These are phyloP conservation scores for Kalmusia sp. DNA, from an alignment of 2,329 filamentous ascomycete genomes.

Conservation along the genomic window DNA sequence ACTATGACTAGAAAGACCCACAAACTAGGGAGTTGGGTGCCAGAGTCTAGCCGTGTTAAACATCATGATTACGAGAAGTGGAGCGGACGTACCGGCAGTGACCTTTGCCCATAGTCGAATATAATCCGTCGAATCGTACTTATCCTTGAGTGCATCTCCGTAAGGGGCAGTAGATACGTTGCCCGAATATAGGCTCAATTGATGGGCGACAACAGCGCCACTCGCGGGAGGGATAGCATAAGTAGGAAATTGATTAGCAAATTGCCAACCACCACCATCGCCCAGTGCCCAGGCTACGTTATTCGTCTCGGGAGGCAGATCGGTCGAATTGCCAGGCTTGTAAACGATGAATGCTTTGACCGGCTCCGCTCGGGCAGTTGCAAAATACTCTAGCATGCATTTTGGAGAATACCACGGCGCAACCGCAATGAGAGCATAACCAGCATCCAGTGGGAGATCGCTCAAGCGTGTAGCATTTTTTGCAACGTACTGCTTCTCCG, in stretches of 20 bases:
- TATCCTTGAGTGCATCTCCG: slow-evolving; percentile 45
- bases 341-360: slow-evolving; percentile 67
- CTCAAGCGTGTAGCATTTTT: slow-evolving; percentile 73
- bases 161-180: slow-evolving; percentile 64
- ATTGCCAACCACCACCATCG: slow-evolving; percentile 75
- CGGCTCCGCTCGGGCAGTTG: slow-evolving; percentile 63
- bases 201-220: slow-evolving; percentile 72
- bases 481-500: slow-evolving; percentile 72
- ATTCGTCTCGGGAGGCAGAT: slow-evolving; percentile 69
- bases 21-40: slow-evolving; percentile 70
- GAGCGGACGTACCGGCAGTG: slow-evolving; percentile 47
- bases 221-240: slow-evolving; percentile 77
- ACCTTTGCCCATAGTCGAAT: slow-evolving; percentile 61
- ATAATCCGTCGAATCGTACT: slow-evolving; percentile 51
- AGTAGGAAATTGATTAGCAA: slow-evolving; percentile 75
- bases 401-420: slow-evolving; percentile 82
- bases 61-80: slow-evolving; percentile 12
- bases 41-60: slow-evolving; percentile 47
- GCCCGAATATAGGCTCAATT: slow-evolving; percentile 79
- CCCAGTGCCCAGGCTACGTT: slow-evolving; percentile 74
- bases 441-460: slow-evolving; percentile 68
- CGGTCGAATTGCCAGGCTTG: slow-evolving; percentile 55
- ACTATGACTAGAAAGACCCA: slow-evolving; percentile 81
- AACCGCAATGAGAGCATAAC: slow-evolving; percentile 79
- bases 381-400: slow-evolving; percentile 78